A percentile compares a stretch with the other conserved stretches of the same genome.
phyloP scores from a whole-genome alignment of 768 basidiomycete species.

The Mycena belliarum region DNA sequence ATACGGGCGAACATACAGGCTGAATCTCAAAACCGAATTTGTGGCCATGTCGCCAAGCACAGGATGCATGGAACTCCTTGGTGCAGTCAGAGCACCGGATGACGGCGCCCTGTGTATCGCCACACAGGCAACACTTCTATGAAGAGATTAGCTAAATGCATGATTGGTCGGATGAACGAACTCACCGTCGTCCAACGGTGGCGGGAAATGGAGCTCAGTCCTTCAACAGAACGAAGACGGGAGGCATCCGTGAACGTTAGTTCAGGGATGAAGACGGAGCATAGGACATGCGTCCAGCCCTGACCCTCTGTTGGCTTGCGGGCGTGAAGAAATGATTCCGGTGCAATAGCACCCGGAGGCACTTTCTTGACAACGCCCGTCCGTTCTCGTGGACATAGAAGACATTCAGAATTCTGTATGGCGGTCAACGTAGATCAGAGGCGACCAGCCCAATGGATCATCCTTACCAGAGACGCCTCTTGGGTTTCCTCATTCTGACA shows the following conservation, averaged over 20 bases:
- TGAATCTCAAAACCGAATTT: slow-evolving; percentile 93
- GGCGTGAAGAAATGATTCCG: slow-evolving; percentile 69
- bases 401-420: slow-evolving; percentile 74
- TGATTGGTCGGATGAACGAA: slow-evolving; percentile 11
- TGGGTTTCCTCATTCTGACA: slow-evolving; percentile 82
- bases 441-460: not conserved
- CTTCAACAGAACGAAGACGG: slow-evolving; percentile 80
- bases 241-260: slow-evolving; percentile 77
- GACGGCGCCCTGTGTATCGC: slow-evolving; percentile 71
- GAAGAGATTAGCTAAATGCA: slow-evolving; percentile 6
- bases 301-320: slow-evolving; percentile 92
- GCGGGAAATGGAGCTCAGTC: slow-evolving; percentile 70
- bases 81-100: slow-evolving; percentile 83
- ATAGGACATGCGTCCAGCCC: slow-evolving; percentile 90
- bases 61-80: slow-evolving; percentile 82
- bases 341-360: slow-evolving; percentile 40
- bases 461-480: slow-evolving; percentile 74
- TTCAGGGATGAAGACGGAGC: slow-evolving; percentile 86
- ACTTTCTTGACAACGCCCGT: slow-evolving; percentile 50
- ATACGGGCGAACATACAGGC: slow-evolving; percentile 48
- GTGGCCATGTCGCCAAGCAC: slow-evolving; percentile 84
- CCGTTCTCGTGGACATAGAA: slow-evolving; percentile 73
- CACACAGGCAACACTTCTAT: slow-evolving; percentile 78
- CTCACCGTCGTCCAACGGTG: slow-evolving; percentile 76
- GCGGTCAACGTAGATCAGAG: not conserved